phyloP scores from a whole-genome alignment of 495 filamentous ascomycete species.

The Hypoxylon fuscum region DNA sequence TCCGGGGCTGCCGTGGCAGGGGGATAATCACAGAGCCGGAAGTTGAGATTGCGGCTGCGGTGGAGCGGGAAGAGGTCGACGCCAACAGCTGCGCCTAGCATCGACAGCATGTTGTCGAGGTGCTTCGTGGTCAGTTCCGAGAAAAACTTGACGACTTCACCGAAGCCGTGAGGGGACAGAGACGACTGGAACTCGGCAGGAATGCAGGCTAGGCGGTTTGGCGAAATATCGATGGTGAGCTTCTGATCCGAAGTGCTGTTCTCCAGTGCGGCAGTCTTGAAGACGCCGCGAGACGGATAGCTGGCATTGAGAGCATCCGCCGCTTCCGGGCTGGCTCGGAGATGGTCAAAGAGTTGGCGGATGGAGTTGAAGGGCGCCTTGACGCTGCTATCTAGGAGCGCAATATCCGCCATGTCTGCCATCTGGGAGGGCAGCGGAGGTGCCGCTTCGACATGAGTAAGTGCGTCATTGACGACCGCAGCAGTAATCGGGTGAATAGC shows the following conservation, averaged over 20 bases:
- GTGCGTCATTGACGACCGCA: not conserved
- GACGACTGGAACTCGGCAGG: constrained; percentile 5
- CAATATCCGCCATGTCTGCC: not conserved
- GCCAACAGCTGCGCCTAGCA: constrained; percentile 22
- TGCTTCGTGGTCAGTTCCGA: constrained; percentile 8
- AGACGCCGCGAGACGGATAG: constrained; percentile 25
- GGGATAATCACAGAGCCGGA: constrained; percentile 36
- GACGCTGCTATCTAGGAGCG: constrained; percentile 12
- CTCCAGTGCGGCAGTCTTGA: constrained; percentile 21
- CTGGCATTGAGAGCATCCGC: constrained; percentile 21
- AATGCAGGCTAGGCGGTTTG: constrained; percentile 3
- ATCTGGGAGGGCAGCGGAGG: not conserved
- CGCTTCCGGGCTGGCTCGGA: constrained; percentile 5
- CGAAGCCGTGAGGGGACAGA: constrained; percentile 9
- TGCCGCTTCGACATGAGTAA: not conserved
- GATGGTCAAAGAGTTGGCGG: constrained; percentile 18
- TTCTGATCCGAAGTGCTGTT: constrained; percentile 18
- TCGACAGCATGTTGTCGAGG: constrained; percentile 1
- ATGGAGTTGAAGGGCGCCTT: constrained; percentile 17
- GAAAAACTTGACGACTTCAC: constrained; percentile 20
- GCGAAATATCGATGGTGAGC: constrained; percentile 29
- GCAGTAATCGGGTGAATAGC: not conserved
- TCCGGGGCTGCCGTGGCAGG: constrained; percentile 18
- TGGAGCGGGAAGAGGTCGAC: constrained; percentile 34
- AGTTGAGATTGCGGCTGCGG: constrained; percentile 32